Evolutionary conservation across 192 early-diverging fungal species (phyloP).

Genomic region (Rhizophagus prolifer): DNA sequence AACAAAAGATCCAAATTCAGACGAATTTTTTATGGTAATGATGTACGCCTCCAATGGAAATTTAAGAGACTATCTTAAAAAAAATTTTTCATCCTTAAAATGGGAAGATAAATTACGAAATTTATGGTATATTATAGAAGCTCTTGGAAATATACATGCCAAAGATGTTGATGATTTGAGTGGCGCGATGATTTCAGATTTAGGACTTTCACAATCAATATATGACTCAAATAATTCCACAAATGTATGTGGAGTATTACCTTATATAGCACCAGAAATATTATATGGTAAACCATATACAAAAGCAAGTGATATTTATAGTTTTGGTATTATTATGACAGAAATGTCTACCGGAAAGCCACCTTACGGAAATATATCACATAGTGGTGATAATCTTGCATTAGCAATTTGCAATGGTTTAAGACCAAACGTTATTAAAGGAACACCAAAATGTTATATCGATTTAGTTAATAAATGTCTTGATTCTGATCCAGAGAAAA

Average conservation of each 20-base stretch:
- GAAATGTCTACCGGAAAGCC: conserved; percentile 32
- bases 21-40: not conserved
- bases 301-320: conserved; percentile 29
- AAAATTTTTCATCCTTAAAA: not conserved
- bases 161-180: conserved; percentile 34
- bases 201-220: conserved; percentile 23
- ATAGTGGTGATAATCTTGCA: no score
- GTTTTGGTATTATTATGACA: conserved; percentile 44
- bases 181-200: conserved; percentile 27
- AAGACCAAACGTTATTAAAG: no score
- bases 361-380: no score
- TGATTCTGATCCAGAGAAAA: not conserved
- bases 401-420: no score
- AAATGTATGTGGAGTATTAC: conserved; percentile 36
- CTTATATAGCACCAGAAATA: conserved; percentile 44
- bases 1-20: not conserved
- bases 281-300: no score
- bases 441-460: no score
- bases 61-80: not conserved
- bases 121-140: not conserved
- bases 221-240: conserved; percentile 20
- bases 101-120: conserved; percentile 5
- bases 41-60: not conserved
- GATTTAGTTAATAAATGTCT: not conserved
- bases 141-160: conserved; percentile 27